Base-by-base conservation (phyloP, 163 green algal genomes). In the Volvox carteri region DNA sequence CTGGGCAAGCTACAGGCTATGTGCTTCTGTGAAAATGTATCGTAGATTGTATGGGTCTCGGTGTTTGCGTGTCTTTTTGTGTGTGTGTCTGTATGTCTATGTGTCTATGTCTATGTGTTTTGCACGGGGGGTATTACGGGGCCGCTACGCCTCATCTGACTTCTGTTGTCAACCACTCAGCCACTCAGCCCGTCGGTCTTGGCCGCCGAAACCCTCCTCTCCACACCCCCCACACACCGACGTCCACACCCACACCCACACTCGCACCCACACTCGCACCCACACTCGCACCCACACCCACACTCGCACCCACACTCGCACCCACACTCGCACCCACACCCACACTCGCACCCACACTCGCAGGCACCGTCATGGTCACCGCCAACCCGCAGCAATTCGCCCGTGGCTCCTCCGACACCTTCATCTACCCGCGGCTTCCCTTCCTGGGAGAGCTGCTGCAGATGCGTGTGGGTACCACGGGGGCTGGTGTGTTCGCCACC, bases 401-500 rank as follows among this genome's bases (percentile, higher is more conserved):
- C 18, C 78, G 90, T 44, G 89, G 89, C 42, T 35, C 58, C 73
- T 58, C 68, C 14, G 80, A 88, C 50, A 86, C 60, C 35, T 91
- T 92, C 68, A 87, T 91, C 73, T 95, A 93, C 85, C 93, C 93
- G 21, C 88, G 90, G 1, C 84, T 96, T 56, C 93, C 93, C 44
- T 93, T 88, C 86, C 70, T 97, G 37, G 95, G 95, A 1, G 73
- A 93, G 37, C 50, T 96, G 60, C 77, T 90, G 73, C 87, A 92
- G 85, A 25, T 95, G 54, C 87, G 93, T 2, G 92, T 97, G 37
- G 94, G 92, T 56, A 94, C 89, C 18, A 94, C 94, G 33, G 94
- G 94, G 50, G 58, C 88, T 0, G 95, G 95, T 41, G 76, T 94
- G 74, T 95, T 95, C 78, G 91, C 94, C 1, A 91, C 78, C 16